Evolutionary conservation across 2,329 filamentous ascomycete species (phyloP).

Genomic region (Neofusicoccum parvum): DNA sequence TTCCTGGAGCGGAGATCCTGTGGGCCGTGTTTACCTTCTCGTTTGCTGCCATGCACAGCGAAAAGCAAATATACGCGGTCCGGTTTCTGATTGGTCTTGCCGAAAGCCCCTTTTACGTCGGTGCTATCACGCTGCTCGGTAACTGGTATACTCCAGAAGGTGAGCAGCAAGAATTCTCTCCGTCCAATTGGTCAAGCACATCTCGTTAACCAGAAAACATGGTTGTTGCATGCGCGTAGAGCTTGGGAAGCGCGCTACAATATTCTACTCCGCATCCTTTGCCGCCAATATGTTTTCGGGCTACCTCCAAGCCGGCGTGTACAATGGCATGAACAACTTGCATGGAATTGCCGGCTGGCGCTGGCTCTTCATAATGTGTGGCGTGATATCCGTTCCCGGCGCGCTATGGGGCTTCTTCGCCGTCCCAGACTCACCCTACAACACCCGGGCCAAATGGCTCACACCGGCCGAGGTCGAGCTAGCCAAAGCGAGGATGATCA

Average conservation of each 20-base stretch:
- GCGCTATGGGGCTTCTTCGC: constrained; percentile 53
- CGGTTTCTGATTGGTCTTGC: constrained; percentile 26
- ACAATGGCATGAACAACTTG: constrained; percentile 23
- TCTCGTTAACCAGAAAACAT: too few species aligned
- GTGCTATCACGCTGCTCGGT: constrained; percentile 19
- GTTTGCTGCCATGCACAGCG: constrained; percentile 26
- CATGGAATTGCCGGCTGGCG: constrained; percentile 33
- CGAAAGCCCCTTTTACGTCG: constrained; percentile 25
- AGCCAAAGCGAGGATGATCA: too few species aligned
- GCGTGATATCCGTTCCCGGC: constrained; percentile 56
- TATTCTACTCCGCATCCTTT: constrained; percentile 23
- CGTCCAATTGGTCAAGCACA: too few species aligned
- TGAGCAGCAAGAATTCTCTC: too few species aligned
- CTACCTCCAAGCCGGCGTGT: constrained; percentile 24
- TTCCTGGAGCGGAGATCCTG: constrained; percentile 24
- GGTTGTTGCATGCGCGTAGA: too few species aligned
- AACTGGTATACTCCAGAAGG: constrained; percentile 2
- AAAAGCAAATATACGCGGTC: constrained; percentile 23
- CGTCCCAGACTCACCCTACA: constrained; percentile 54
- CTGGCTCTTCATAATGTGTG: constrained; percentile 45
- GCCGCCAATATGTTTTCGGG: constrained; percentile 18
- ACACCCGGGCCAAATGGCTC: constrained; percentile 39
- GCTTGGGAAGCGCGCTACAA: constrained; percentile 23
- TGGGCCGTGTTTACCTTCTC: constrained; percentile 26
- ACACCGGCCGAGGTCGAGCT: too few species aligned